Base-by-base conservation (phyloP, 2,329 filamentous ascomycete genomes). In the Aspergillus persii region DNA sequence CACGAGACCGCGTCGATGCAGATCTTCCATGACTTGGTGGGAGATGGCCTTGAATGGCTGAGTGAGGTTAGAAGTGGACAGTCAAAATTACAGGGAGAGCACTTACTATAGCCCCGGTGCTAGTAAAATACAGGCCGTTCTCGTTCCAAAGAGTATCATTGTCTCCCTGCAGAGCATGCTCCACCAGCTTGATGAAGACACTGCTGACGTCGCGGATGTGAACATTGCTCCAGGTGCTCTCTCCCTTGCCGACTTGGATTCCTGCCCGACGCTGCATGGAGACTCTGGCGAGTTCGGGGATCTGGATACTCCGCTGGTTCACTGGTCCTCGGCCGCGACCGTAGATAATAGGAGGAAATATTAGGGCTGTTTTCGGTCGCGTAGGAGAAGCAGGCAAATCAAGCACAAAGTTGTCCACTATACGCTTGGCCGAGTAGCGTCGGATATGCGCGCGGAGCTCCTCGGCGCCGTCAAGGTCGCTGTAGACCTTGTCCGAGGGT, bases 351-450 rank as follows among this genome's bases (percentile, higher is more conserved):
- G 86, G 85, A 8, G 86, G 86, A 61, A 83, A 87, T 2, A 90
- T 79, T 30, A 89, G 81, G 9, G 82, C 85, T 0, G 84, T 85
- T 66, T 83, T 84, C 2, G 71, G 71, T 39, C 12, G 12, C 12
- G 36, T 39, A 4, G 36, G 36, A 39, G 36, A 39, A 5, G 73
- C 75, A n/a, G 51, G 12, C 0, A 80, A 76, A 0, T 69, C 76
- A 0, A 87, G 75, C n/a, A 91, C 81, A 23, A 89, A 80, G 68
- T 86, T 84, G 71, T 92, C 89, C 3, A 90, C 83, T 61, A 86
- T 77, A 15, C 88, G 84, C 72, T 91, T 89, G 26, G 79, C 63
- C 82, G 74, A 69, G 50, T 69, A 59, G n/a, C 69, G 66, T 2
- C 69, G 68, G 1, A 76, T 66, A 8, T 66, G 49, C 3, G 66